Percentiles rank a stretch among this genome's conserved stretches.
Conservation (phyloP, 768 basidiomycete genomes). For the Stropharia rugosoannulata region DNA sequence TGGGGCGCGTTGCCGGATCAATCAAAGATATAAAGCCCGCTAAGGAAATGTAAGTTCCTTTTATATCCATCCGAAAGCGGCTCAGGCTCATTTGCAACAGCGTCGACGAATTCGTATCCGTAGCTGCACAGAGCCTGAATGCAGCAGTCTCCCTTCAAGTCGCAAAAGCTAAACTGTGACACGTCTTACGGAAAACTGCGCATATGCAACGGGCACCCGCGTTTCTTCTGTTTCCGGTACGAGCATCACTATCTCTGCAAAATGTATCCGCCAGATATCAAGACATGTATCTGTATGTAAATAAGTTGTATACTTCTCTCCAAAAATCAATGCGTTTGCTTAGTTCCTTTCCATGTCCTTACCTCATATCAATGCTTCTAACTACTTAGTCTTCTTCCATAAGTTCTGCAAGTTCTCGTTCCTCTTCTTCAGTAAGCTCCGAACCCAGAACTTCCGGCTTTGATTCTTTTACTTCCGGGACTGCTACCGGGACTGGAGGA, state of each 20-base stretch:
- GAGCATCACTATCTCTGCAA: too few species aligned
- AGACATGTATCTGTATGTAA: background rate
- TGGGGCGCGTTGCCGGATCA: constrained; percentile 76
- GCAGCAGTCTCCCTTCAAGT: constrained; percentile 40
- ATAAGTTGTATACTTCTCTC: background rate
- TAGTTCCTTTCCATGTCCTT: too few species aligned
- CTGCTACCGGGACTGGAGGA: constrained; percentile 15
- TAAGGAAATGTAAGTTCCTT: constrained; percentile 65
- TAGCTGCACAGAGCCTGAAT: constrained; percentile 60
- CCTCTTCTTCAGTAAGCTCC: constrained; percentile 83
- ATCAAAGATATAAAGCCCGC: constrained; percentile 83
- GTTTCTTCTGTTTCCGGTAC: background rate
- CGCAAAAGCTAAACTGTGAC: constrained; percentile 51
- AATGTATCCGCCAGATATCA: background rate
- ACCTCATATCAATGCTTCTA: too few species aligned
- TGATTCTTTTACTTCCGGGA: constrained; percentile 10
- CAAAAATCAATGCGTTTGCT: background rate
- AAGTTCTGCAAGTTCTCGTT: constrained; percentile 83
- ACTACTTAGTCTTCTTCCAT: constrained; percentile 28
- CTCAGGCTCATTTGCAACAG: constrained; percentile 32
- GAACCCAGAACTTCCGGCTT: constrained; percentile 23
- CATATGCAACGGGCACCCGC: background rate
- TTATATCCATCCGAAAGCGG: background rate
- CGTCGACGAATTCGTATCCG: constrained; percentile 79
- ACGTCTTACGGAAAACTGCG: constrained; percentile 26